Percentiles rank a stretch among this genome's conserved stretches.
These are phyloP conservation scores for Sugiyamaella boreocaroliniensis DNA, from an alignment of 805 yeast genomes.

Conservation along the genomic window DNA sequence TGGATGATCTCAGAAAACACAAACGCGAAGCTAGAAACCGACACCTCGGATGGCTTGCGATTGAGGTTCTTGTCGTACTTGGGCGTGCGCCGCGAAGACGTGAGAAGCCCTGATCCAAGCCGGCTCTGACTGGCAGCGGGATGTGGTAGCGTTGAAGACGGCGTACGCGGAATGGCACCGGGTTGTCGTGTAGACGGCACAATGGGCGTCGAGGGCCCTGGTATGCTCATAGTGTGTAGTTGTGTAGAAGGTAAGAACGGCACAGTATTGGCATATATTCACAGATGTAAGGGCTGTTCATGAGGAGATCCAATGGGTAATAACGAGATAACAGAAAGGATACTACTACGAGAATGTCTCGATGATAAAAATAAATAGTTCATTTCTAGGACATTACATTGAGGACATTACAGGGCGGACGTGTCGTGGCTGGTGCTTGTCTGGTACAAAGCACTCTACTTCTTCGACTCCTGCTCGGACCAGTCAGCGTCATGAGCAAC, in stretches of 20 bases:
- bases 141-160: slow-evolving; percentile 29
- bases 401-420: too few species aligned
- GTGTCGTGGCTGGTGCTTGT: too few species aligned
- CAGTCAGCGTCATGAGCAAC: neutral
- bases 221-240: slow-evolving; percentile 6
- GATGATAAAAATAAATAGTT: too few species aligned
- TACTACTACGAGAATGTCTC: too few species aligned
- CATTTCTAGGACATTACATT: too few species aligned
- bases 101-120: slow-evolving; percentile 3
- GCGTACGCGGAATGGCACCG: slow-evolving; percentile 34
- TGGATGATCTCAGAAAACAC: slow-evolving; percentile 65
- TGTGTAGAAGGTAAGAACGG: neutral
- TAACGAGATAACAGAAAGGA: too few species aligned
- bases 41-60: slow-evolving; percentile 61
- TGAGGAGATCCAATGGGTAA: too few species aligned
- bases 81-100: slow-evolving; percentile 2
- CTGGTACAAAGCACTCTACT: neutral
- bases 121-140: slow-evolving; percentile 11
- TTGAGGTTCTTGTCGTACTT: slow-evolving; percentile 57
- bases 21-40: slow-evolving; percentile 58
- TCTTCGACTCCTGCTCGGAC: neutral
- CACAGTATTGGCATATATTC: neutral
- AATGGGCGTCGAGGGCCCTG: slow-evolving; percentile 23
- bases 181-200: slow-evolving; percentile 23
- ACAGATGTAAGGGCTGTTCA: too few species aligned